Base-by-base conservation (phyloP, 2,329 filamentous ascomycete genomes). In the Dactylella cylindrospora region DNA sequence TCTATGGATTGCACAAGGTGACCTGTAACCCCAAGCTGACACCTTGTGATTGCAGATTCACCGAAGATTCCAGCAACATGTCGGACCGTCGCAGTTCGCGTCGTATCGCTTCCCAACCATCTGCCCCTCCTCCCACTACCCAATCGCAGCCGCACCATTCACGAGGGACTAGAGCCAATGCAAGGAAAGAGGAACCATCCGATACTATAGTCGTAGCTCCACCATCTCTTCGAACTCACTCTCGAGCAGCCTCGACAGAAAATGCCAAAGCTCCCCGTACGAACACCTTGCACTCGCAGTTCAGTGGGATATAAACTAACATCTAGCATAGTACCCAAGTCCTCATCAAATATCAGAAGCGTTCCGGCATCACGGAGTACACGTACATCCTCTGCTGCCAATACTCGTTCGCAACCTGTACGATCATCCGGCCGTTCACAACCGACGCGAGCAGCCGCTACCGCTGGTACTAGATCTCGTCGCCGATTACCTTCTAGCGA, bases 61-160 rank as follows among this genome's bases (percentile, higher is more conserved):
- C 33, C 41, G 44, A 33, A 41, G 41, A 61, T 36, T 26, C 45
- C 19, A 10, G 26, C 20, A 13, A 31, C 25, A 62, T 62, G 57
- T 35, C 57, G 17, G 57, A 62, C 49, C 57, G 57, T 23, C 50
- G 57, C n/a, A 49, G 35, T 20, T 62, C 57, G 57, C 57, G 57
- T 54, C 57, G 57, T 15, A 53, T 62, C 29, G 57, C 57, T 4
- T 54, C 57, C 9, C 57, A 62, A 22, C 57, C 43, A 36, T 20
- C 51, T 26, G 10, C 51, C 35, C 19, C 46, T n/a, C 23, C 57
- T 19, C 22, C 49, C n/a, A n/a, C n/a, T n/a, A n/a, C n/a, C n/a
- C n/a, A n/a, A 10, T 31, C 33, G 9, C 41, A 47, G 28, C 15
- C 53, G 23, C 35, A 49, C 17, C 22, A 38, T 35, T 54, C 49